A percentile compares a stretch with the other conserved stretches of the same genome.
Evolutionary conservation across 2,329 filamentous ascomycete genomes (phyloP).

Genomic region (Juglanconis sp.): DNA sequence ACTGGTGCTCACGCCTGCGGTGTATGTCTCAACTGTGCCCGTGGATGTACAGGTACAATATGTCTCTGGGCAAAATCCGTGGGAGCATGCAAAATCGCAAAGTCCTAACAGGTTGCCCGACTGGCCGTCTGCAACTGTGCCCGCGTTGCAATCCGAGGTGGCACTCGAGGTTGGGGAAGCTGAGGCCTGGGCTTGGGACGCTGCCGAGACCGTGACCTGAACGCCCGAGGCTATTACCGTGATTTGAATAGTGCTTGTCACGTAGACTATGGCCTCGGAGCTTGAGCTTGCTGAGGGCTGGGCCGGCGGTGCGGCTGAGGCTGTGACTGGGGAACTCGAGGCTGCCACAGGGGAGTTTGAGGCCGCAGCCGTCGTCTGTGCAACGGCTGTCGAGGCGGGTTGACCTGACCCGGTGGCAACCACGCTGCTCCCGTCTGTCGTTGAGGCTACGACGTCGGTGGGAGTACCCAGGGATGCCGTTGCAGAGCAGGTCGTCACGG

Average conservation of each 20-base stretch:
- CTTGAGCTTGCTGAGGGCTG: neutral
- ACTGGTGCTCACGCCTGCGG: conserved; percentile 24
- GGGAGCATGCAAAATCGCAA: conserved; percentile 20
- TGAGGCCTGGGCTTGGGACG: conserved; percentile 4
- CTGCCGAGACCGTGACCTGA: neutral
- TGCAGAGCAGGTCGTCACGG: conserved; percentile 26
- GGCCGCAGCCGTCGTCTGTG: neutral
- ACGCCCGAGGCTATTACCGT: neutral
- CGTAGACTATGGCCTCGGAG: neutral
- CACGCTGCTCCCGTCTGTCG: conserved; percentile 7
- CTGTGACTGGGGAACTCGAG: neutral
- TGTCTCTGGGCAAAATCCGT: conserved; percentile 20
- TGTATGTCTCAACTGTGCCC: conserved; percentile 14
- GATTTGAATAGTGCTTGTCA: neutral
- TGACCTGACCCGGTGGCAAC: neutral
- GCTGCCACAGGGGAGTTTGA: neutral
- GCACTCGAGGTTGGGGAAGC: neutral
- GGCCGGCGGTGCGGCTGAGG: neutral
- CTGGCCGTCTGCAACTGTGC: conserved; percentile 12
- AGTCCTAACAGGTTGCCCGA: conserved; percentile 20
- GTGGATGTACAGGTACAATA: conserved; percentile 19
- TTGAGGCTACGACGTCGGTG: conserved; percentile 23
- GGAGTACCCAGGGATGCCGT: conserved; percentile 18
- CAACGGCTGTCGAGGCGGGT: neutral
- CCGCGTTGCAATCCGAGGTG: conserved; percentile 17